Evolutionary conservation across 192 early-diverging fungal genomes (phyloP), one percentile per base, ranked within the genome.

Genomic region (Lobosporangium transversale): DNA sequence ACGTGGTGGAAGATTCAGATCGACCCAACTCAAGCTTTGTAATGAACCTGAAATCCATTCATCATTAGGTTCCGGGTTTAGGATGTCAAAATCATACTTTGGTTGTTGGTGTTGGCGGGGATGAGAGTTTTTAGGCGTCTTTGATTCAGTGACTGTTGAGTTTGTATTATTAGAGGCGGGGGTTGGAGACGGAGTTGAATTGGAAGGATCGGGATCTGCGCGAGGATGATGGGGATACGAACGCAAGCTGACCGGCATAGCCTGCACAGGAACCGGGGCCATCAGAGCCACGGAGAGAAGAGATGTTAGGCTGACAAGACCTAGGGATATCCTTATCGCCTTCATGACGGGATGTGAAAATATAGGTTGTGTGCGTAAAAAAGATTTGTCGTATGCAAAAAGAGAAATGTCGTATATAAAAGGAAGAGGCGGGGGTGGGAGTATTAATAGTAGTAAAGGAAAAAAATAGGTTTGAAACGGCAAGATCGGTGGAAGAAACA

Each of bases 21-120:
- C 45, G 3, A 26, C 30, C 73, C 64, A 76, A 17, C 53, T 76
- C 23, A 67, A 45, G 1, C 35, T 43, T 20, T 43, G 45, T 11
- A 45, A 1, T 3, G n/a, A 47, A 0, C 73, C 73, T 0, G 73
- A 76, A 11, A 43, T 48, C 71, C 71, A 76, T 32, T 54, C 35
- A n/a, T 60, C 71, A 37, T 55, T 48, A 4, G 71, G 71, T 6
- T 10, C 26, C 23, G 71, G 62, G 17, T 66, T 62, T n/a, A 62
- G 45, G 40, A 76, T 45, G 0, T 55, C 45, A 24, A 76, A 66
- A 4, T 20, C 24, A 31, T 65, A 55, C 4, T 65, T 31, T 47
- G 40, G 57, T 20, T 58, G 18, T 12, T 42, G 10, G n/a, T n/a
- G n/a, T n/a, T n/a, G n/a, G n/a, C n/a, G n/a, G n/a, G n/a, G n/a